Evolutionary conservation across 2,329 filamentous ascomycete genomes (phyloP), one percentile per base, ranked within the genome.

Genomic region (Apiospora arundinis): DNA sequence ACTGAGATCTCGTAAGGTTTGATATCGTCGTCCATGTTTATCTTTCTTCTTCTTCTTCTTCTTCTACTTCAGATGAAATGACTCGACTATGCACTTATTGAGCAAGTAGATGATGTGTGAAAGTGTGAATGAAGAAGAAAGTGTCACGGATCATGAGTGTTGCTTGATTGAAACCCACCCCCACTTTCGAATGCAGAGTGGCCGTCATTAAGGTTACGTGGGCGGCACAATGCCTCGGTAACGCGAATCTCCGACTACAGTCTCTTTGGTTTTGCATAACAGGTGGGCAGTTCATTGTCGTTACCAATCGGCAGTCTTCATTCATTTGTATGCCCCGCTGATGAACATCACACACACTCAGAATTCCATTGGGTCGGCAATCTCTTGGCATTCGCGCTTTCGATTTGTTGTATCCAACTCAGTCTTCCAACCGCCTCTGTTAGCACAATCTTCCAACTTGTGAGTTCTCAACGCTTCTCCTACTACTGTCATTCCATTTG

Each of bases 1-100:
- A 91, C 79, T 16, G 80, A 76, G 73, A 91, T 87, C 21, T 80
- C 83, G 78, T 86, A 90, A 6, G 83, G 81, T 63, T 63, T 23
- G 8, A 63, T 63, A 5, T 63, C 52, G 16, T 37, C 32, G 18
- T 23, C 9, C 32, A 63, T 63, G 80, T 5, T 40, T 40, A 14
- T 2, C 4, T 32, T 32, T 32, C 4, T 18, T 32, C 18, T 28
- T n/a, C n/a, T n/a, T n/a, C n/a, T n/a, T n/a, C n/a, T n/a, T n/a
- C n/a, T 32, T 32, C 4, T 18, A 21, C 18, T 28, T 56, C 14
- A 16, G 16, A 37, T 21, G 16, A 32, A 21, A 1, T 37, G 16
- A 12, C 7, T 60, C 14, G 16, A 5, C 11, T 45, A 12, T 45
- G 11, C 4, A 28, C 32, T 11, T 11, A 28, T 37, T 21, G 11